Evolutionary conservation across 352 stramenopile genomes (phyloP), one percentile per base, ranked within the genome.

Genomic region (Paralagenidium karlingii): DNA sequence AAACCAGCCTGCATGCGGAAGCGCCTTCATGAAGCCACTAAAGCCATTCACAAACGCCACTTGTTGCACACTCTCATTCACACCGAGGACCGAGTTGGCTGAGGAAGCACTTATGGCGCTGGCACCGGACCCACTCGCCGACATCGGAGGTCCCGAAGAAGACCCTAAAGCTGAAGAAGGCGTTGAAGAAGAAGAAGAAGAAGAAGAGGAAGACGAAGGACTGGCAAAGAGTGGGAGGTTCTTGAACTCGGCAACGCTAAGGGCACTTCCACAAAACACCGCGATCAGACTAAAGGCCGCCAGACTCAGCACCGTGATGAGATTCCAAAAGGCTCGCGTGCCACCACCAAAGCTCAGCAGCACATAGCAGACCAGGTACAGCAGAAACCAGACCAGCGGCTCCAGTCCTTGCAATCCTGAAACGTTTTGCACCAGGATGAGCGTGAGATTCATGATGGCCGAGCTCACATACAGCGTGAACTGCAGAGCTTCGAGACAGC

Each of bases 181-280:
- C 54, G 21, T 55, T 24, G 39, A 38, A 54, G 51, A 60, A 67
- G 20, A 61, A 21, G 15, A 63, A 22, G 24, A 64, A 40, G 39
- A 63, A 45, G 20, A 56, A 46, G 13, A 60, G 38, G 25, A 50
- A 63, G 20, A 55, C 9, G 3, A 74, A 29, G 2, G 55, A 68
- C 2, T 58, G n/a, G 7, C n/a, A n/a, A n/a, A n/a, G n/a, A n/a
- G n/a, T n/a, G n/a, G n/a, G n/a, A n/a, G n/a, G n/a, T n/a, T n/a
- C 5, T 38, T 40, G 24, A 33, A 55, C 1, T 42, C 28, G 0
- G 51, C 45, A 24, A 47, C 33, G 0, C 15, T 40, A 24, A 49
- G 47, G 31, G 49, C 47, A 24, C 55, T 45, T 5, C 29, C 16
- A 0, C 5, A n/a, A n/a, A 60, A 58, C 8, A 62, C 1, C 3